A percentile compares a stretch with the other conserved stretches of the same genome.
Evolutionary conservation across 352 stramenopile genomes (phyloP).

Genomic region (Proteromonas lacertae): DNA sequence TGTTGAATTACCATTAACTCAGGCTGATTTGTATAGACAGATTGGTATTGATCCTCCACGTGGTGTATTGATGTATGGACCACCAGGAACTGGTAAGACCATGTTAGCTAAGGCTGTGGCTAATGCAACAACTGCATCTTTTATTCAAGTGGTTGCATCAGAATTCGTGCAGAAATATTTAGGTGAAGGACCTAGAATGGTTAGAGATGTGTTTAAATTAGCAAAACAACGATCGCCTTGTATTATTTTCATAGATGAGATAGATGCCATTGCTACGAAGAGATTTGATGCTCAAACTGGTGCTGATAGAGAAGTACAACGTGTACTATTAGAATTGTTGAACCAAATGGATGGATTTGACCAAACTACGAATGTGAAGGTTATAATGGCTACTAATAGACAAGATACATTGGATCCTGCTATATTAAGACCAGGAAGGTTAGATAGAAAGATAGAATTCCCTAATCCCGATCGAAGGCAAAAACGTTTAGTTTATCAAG

Average conservation of each 20-base stretch:
- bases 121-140: conserved; percentile 89
- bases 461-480: conserved; percentile 85
- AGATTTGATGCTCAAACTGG: conserved; percentile 75
- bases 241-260: conserved; percentile 99
- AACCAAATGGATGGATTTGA: conserved; percentile 99
- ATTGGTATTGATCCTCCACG: conserved; percentile 96
- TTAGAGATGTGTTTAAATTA: conserved; percentile 97
- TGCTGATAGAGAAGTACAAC: conserved; percentile 44
- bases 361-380: conserved; percentile 97
- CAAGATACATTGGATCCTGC: conserved; percentile 94
- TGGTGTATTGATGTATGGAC: conserved; percentile 84
- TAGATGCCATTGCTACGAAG: conserved; percentile 97
- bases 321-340: conserved; percentile 95
- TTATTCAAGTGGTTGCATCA: conserved; percentile 56
- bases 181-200: conserved; percentile 91
- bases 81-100: conserved; percentile 22
- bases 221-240: conserved; percentile 90
- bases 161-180: conserved; percentile 99
- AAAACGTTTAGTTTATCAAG: conserved; percentile 98
- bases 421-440: conserved; percentile 70
- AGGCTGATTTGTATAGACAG: conserved; percentile 97
- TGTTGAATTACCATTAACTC: conserved; percentile 90
- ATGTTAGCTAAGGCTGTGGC: conserved; percentile 91
- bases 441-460: conserved; percentile 99
- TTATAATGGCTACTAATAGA: conserved; percentile 99